Conservation (phyloP, 23 red algal species). For the Agarophyton chilense region DNA sequence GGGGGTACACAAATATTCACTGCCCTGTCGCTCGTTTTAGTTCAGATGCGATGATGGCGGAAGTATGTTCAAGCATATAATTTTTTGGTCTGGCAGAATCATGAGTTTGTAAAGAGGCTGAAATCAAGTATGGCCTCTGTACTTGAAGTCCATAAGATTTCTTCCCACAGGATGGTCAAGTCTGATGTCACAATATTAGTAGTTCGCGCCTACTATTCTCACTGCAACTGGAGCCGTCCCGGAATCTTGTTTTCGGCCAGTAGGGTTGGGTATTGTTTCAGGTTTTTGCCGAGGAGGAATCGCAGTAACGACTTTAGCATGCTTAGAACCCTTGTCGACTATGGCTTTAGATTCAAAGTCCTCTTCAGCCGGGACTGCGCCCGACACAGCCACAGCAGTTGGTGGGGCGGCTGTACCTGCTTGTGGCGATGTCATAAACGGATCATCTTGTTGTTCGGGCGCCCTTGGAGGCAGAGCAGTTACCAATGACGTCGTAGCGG, state of each 20-base stretch:
- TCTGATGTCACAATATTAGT: neutral
- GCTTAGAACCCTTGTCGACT: neutral
- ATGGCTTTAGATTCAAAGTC: neutral
- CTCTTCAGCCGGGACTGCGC: neutral
- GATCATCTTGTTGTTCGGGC: neutral
- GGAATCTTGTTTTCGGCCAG: neutral
- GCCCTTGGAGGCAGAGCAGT: neutral
- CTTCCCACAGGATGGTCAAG: neutral
- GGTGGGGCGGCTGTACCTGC: neutral
- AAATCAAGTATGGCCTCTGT: neutral
- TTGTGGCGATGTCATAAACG: neutral
- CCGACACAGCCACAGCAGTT: neutral
- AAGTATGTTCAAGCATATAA: no score
- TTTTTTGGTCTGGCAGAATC: neutral
- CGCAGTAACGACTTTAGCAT: neutral
- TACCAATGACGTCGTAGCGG: neutral
- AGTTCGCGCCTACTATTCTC: neutral
- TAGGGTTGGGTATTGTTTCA: neutral
- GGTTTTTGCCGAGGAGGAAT: slow-evolving; percentile 10
- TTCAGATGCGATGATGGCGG: no score
- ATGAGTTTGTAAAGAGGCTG: neutral
- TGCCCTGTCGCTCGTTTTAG: no score
- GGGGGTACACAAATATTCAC: no score
- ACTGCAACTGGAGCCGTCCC: neutral
- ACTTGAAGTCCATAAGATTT: neutral